These are phyloP conservation scores for Sporothrix globosa DNA, from an alignment of 2,329 filamentous ascomycete species.

Conservation along the genomic window DNA sequence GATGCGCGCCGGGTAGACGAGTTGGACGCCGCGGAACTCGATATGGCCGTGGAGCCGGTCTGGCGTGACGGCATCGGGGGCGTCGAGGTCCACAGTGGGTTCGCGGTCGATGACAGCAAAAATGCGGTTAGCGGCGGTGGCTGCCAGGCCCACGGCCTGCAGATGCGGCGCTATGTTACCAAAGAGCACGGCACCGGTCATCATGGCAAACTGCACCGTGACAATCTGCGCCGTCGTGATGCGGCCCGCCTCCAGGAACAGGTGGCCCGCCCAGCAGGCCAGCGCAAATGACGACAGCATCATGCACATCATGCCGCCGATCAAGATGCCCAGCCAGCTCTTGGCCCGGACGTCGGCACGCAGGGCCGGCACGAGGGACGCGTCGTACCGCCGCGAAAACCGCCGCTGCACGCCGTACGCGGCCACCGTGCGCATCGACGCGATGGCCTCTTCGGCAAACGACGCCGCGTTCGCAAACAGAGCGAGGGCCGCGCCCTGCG, in stretches of 20 bases:
- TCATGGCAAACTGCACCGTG: conserved; percentile 23
- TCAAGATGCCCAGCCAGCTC: conserved; percentile 14
- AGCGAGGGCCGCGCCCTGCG: conserved; percentile 8
- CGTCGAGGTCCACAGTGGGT: neutral
- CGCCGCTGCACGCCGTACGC: conserved; percentile 23
- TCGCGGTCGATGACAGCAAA: conserved; percentile 6
- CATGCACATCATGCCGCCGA: conserved; percentile 22
- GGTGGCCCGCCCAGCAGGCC: conserved; percentile 21
- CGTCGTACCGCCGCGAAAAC: conserved; percentile 15
- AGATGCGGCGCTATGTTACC: conserved; percentile 22
- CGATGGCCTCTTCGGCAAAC: conserved; percentile 26
- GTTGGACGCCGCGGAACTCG: neutral
- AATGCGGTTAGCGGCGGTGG: conserved; percentile 3
- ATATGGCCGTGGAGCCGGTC: neutral
- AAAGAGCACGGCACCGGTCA: conserved; percentile 23
- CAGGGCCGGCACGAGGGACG: neutral
- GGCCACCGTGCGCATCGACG: conserved; percentile 25
- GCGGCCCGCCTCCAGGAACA: conserved; percentile 17
- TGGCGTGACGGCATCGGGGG: neutral
- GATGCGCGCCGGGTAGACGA: neutral
- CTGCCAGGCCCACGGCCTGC: conserved; percentile 13
- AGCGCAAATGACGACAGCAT: conserved; percentile 25
- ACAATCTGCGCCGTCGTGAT: conserved; percentile 19
- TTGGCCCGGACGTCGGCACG: neutral
- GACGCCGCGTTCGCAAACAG: neutral